These are phyloP conservation scores for Tubosaeta sp. DNA, from an alignment of 768 basidiomycete species.

Conservation along the genomic window DNA sequence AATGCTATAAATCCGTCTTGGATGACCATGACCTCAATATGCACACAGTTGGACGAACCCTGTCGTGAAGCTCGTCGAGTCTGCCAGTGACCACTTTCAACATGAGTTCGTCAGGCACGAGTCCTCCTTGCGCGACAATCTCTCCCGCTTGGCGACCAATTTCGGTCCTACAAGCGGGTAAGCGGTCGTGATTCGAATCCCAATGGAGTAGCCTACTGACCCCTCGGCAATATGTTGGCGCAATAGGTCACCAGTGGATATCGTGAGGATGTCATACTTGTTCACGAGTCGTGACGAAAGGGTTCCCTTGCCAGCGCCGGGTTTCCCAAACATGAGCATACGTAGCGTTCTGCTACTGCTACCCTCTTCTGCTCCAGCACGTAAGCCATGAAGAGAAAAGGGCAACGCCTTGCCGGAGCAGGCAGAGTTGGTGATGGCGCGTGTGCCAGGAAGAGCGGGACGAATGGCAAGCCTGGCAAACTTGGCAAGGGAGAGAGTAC, in stretches of 20 bases:
- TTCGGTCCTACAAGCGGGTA: conserved; percentile 45
- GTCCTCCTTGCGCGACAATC: conserved; percentile 73
- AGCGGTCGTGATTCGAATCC: neutral
- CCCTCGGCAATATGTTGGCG: conserved; percentile 76
- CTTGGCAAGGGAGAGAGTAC: conserved; percentile 12
- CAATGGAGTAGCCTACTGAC: conserved; percentile 1
- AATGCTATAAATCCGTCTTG: conserved; percentile 48
- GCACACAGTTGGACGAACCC: conserved; percentile 38
- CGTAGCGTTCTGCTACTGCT: conserved; percentile 32
- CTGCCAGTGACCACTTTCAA: conserved; percentile 71
- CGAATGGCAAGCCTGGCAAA: conserved; percentile 8
- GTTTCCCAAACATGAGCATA: conserved; percentile 58
- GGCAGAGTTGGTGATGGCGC: conserved; percentile 29
- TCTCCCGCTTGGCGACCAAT: conserved; percentile 71
- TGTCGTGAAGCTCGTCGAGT: conserved; percentile 60
- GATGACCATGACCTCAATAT: neutral
- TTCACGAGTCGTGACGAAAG: conserved; percentile 68
- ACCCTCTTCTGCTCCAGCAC: conserved; percentile 24
- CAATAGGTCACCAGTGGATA: conserved; percentile 84
- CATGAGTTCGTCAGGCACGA: conserved; percentile 78
- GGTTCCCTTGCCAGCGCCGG: conserved; percentile 82
- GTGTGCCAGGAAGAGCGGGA: conserved; percentile 11
- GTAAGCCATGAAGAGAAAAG: conserved; percentile 45
- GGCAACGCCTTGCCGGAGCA: conserved; percentile 42
- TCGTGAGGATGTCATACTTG: conserved; percentile 72